These are phyloP conservation scores for Trypanosoma scelopori DNA, from an alignment of 208 protist species.

Conservation along the genomic window DNA sequence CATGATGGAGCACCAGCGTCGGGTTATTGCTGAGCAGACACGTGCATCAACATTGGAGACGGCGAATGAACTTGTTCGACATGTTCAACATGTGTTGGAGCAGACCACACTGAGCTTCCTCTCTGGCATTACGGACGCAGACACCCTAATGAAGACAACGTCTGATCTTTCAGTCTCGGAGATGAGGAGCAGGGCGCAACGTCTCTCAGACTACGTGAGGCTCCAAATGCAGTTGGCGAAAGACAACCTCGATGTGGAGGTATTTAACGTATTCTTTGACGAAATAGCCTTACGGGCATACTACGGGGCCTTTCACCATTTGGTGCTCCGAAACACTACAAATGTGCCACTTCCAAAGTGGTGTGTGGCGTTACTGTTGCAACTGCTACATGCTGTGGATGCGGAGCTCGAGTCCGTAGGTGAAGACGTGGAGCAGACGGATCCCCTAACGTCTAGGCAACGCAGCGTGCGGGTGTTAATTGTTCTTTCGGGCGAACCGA, in stretches of 20 bases:
- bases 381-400: conserved; percentile 11
- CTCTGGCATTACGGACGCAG: background rate
- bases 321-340: background rate
- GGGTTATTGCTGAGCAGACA: conserved; percentile 15
- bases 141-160: too few species aligned
- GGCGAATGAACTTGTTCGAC: conserved; percentile 5
- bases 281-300: conserved; percentile 11
- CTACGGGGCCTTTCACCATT: conserved; percentile 2
- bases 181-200: background rate
- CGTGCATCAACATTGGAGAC: background rate
- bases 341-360: background rate
- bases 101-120: conserved; percentile 13
- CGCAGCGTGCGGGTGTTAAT: conserved; percentile 7
- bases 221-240: background rate
- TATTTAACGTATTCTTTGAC: conserved; percentile 11
- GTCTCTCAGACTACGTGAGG: background rate
- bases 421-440: background rate
- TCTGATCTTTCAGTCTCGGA: background rate
- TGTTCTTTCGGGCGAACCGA: conserved; percentile 9
- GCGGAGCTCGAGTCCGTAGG: conserved; percentile 4
- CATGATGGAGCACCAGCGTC: conserved; percentile 7
- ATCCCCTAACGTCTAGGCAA: conserved; percentile 5
- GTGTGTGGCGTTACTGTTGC: conserved; percentile 3
- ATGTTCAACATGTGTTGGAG: conserved; percentile 3
- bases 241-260: conserved; percentile 4